A percentile compares a stretch with the other conserved stretches of the same genome.
Conservation (phyloP, 2,329 filamentous ascomycete genomes). For the Purpureocillium lavendulum region DNA sequence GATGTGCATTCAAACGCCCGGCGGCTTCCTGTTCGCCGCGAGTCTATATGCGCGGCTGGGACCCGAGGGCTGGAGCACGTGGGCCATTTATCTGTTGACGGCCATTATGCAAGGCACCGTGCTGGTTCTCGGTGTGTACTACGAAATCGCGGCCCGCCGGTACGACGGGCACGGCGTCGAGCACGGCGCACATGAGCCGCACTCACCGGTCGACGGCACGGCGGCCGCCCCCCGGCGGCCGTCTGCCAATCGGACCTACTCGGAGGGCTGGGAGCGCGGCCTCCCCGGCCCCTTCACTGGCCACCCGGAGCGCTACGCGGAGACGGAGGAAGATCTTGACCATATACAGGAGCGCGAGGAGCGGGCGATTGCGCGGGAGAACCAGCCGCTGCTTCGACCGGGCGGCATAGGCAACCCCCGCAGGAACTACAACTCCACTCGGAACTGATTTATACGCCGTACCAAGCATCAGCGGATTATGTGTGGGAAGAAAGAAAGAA, state of each 20-base stretch:
- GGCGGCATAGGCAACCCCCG: constrained; percentile 40
- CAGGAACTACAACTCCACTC: constrained; percentile 28
- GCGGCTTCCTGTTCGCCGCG: constrained; percentile 79
- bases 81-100: constrained; percentile 85
- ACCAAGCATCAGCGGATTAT: too few relatives aligned
- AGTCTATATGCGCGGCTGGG: constrained; percentile 78
- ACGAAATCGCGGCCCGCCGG: constrained; percentile 46
- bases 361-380: constrained; percentile 39
- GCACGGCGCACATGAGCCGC: constrained; percentile 15
- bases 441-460: constrained; percentile 9
- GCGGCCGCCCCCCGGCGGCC: constrained; percentile 22
- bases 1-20: constrained; percentile 97
- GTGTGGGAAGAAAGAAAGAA: too few relatives aligned
- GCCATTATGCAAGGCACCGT: constrained; percentile 77
- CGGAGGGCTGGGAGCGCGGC: constrained; percentile 42
- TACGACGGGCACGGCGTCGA: constrained; percentile 14
- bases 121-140: constrained; percentile 72
- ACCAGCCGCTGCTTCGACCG: constrained; percentile 39
- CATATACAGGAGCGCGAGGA: constrained; percentile 43
- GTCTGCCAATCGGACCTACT: constrained; percentile 34
- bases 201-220: constrained; percentile 16
- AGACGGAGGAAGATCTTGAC: constrained; percentile 42
- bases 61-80: constrained; percentile 83
- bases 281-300: constrained; percentile 42
- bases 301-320: constrained; percentile 43